Base-by-base conservation (phyloP, 805 yeast genomes). In the Henningerozyma blattae region DNA sequence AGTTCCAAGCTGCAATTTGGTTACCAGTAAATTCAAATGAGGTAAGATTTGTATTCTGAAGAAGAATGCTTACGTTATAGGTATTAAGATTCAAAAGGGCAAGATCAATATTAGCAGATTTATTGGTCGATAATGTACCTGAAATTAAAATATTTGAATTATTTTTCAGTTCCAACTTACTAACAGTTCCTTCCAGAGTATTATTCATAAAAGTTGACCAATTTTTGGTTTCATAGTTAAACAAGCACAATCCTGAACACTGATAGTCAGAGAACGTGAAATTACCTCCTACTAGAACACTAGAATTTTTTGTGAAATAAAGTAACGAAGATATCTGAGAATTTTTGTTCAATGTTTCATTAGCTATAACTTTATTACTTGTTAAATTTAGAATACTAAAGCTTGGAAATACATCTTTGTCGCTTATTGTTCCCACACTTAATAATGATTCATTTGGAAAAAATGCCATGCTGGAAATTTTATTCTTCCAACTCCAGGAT, bases 191-290 rank as follows among this genome's bases (percentile, higher is more conserved):
- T 8, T 69, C 38, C 47, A 63, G 46, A 1, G 48, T 42, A 28
- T 47, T 46, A 34, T 58, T 56, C 30, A 40, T 37, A 31, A 62
- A 43, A 4, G 51, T 59, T 6, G 58, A 55, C 82, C 94, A 78
- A 15, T 75, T 58, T 0, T 70, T 59, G 22, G 64, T 61, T 3
- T 56, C 49, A 39, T 74, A 52, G 45, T 77, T 77, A 50, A 71
- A 83, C 24, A 77, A 57, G 52, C 95, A 86, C 25, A 87, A 54
- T 1, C 72, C 67, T 2, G 62, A 52, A 55, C 95, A 86, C 18
- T 58, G 54, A 22, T 68, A 56, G 4, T 71, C 59, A 0, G 79
- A 77, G 2, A 81, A 76, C 15, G 62, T 51, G 50, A 82, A 85
- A 28, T 68, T 63, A 17, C 96, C 95, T 27, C 81, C 94, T 10